A percentile compares a stretch with the other conserved stretches of the same genome.
Evolutionary conservation across 306 rosid genomes (phyloP).

Genomic region (Echinosophora koreensis): DNA sequence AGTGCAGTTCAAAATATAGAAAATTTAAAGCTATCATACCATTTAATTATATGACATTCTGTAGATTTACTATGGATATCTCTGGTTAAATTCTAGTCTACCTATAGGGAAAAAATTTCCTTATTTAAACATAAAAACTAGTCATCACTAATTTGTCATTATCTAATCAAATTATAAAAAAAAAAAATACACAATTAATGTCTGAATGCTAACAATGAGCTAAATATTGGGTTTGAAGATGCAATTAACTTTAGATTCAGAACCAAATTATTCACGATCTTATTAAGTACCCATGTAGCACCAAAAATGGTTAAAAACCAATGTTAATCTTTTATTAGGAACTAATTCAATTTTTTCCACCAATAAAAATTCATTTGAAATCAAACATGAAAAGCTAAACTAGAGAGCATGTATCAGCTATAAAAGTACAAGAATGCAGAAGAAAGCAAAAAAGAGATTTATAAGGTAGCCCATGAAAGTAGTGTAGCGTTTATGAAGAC

Average conservation of each 20-base stretch:
- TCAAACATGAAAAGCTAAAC: constrained; percentile 26
- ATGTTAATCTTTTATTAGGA: not conserved
- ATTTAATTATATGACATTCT: not conserved
- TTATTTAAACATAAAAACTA: not conserved
- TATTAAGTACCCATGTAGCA: constrained; percentile 20
- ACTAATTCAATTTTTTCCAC: constrained; percentile 20
- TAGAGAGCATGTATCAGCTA: constrained; percentile 15
- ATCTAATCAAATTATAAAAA: not conserved
- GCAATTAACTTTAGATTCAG: not conserved
- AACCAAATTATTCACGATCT: constrained; percentile 10
- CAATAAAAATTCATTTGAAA: not conserved
- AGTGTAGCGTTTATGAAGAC: constrained; percentile 14
- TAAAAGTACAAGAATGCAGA: constrained; percentile 33
- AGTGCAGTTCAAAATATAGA: constrained; percentile 10
- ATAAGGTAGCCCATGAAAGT: constrained; percentile 25
- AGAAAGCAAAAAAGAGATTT: not conserved
- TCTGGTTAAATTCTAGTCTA: constrained; percentile 6
- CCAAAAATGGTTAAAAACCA: not conserved
- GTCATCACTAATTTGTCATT: not conserved
- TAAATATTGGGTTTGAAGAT: not conserved
- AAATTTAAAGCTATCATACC: not conserved
- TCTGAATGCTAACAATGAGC: not conserved
- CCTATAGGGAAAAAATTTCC: not conserved
- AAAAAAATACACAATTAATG: not conserved
- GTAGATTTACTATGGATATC: not conserved